Conservation (phyloP, 2,329 filamentous ascomycete species). For the Alternaria alternata region DNA sequence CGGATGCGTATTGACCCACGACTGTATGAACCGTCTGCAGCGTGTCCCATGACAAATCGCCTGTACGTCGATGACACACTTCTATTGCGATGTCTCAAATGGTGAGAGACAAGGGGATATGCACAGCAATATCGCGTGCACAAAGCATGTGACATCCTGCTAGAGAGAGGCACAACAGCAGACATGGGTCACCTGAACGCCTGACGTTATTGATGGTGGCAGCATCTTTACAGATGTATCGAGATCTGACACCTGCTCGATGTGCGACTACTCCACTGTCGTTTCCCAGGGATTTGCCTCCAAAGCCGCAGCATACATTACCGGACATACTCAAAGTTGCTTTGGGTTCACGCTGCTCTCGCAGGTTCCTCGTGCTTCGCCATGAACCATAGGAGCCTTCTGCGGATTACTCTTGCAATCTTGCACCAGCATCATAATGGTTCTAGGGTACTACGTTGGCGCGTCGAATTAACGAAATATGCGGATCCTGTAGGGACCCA, state of each 20-base stretch:
- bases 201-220: neutral
- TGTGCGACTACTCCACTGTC: neutral
- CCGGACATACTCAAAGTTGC: fast-evolving
- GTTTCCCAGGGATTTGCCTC: neutral
- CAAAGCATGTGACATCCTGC: neutral
- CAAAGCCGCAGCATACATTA: neutral
- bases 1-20: neutral
- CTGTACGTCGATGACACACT: too few species aligned
- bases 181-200: neutral
- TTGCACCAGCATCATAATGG: too few species aligned
- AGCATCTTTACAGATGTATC: neutral
- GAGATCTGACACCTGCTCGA: neutral
- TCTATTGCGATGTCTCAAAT: neutral
- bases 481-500: too few species aligned
- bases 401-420: neutral
- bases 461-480: too few species aligned
- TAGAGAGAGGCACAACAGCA: neutral
- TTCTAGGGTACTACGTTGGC: too few species aligned
- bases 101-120: neutral
- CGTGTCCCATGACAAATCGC: neutral
- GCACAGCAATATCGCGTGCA: neutral
- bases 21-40: neutral
- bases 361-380: too few species aligned
- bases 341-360: neutral
- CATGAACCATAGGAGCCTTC: neutral